Evolutionary conservation across 208 protist genomes (phyloP), one percentile per base, ranked within the genome.

Genomic region (Trypanosoma melophagium): DNA sequence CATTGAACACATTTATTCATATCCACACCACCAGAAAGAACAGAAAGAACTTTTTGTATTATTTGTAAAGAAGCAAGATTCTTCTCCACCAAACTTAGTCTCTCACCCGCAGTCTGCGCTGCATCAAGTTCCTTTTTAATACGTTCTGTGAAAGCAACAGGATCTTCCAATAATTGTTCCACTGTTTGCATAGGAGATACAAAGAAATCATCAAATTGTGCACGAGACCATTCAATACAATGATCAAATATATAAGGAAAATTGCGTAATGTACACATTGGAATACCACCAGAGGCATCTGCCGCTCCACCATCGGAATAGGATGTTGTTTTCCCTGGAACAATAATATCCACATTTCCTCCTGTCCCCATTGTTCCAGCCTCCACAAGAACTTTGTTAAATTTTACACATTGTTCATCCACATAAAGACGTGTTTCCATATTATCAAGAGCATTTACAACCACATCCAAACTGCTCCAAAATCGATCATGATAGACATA

Each of bases 371-470:
- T 94, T 10, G 99, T 99, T 52, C 99, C 99, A 7, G 89, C 94
- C 75, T 99, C 99, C 7, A 99, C 84, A 13, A 99, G 82, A 35
- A 99, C 89, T 82, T 99, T 99, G 19, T 80, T 60, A 77, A 98
- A 99, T 61, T 86, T 90, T 3, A 99, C 92, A 68, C 98, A 99
- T 67, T 92, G 80, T 54, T 76, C 63, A 57, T 99, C 98, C 14
- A 98, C 93, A 76, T 99, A 99, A 14, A 98, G 71, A 25, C 98
- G 85, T 7, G 98, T 94, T 66, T 99, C 85, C 66, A 99, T 90
- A 82, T 99, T 99, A 79, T 99, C 99, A 16, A 99, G 92, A 14
- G 99, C 99, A 76, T 99, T 99, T 57, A 92, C 92, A 5, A 99
- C 97, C 38, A 95, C 87, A 74, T 97, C 89, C 1, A 99, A 88